phyloP scores from a whole-genome alignment of 2,329 filamentous ascomycete species.

The Macroventuria anomochaeta region DNA sequence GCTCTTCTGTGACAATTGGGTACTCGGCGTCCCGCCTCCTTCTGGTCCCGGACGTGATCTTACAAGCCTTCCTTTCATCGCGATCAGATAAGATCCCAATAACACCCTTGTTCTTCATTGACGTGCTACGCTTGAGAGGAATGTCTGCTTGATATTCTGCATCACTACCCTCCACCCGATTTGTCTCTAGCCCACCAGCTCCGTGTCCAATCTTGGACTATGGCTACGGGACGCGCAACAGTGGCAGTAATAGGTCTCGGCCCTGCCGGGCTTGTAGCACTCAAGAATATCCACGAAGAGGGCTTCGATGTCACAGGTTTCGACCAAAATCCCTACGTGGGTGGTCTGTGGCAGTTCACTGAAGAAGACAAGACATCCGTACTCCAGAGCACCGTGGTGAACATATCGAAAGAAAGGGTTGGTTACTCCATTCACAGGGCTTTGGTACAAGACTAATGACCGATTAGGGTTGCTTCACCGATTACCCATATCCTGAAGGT shows the following conservation, averaged over 20 bases:
- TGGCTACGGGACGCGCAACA: neutral
- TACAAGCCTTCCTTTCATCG: neutral
- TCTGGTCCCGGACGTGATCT: neutral
- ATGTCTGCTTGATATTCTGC: no score
- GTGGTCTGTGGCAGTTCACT: conserved; percentile 34
- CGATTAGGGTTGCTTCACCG: conserved; percentile 29
- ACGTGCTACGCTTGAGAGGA: no score
- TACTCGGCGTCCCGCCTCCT: neutral
- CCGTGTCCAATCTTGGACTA: neutral
- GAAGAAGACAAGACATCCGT: conserved; percentile 31
- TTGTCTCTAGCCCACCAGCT: neutral
- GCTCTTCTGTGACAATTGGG: neutral
- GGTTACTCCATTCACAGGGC: neutral
- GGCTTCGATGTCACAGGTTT: conserved; percentile 31
- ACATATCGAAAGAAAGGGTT: conserved; percentile 31
- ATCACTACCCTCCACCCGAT: no score
- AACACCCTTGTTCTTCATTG: no score
- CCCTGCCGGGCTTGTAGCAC: neutral
- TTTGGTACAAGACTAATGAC: neutral
- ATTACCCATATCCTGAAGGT: conserved; percentile 29
- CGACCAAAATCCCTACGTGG: conserved; percentile 28
- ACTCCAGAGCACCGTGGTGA: conserved; percentile 26
- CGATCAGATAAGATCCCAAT: neutral
- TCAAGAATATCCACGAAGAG: conserved; percentile 27
- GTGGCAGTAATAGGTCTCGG: conserved; percentile 9